phyloP scores from a whole-genome alignment of 768 basidiomycete genomes.

The Auricularia auricula-judae region DNA sequence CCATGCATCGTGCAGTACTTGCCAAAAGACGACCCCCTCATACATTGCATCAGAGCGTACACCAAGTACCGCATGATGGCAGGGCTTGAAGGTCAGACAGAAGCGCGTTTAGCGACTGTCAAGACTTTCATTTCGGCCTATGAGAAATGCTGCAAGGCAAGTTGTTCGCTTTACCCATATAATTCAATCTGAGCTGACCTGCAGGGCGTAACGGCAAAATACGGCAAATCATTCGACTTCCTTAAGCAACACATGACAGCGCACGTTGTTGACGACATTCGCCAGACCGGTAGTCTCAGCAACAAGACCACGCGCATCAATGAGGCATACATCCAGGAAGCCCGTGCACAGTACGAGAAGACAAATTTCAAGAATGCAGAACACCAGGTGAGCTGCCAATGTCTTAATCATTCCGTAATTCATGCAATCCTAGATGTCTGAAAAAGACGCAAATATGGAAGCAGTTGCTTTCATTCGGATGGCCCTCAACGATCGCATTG shows the following conservation, averaged over 20 bases:
- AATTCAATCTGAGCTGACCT: conserved; percentile 5
- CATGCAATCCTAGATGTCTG: not conserved
- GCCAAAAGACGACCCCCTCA: conserved; percentile 15
- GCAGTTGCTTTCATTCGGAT: conserved; percentile 18
- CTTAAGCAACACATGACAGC: conserved; percentile 18
- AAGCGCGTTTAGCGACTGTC: conserved; percentile 12
- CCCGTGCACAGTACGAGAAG: conserved; percentile 16
- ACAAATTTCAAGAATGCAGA: conserved; percentile 21
- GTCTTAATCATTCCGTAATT: not conserved
- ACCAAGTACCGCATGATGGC: conserved; percentile 15
- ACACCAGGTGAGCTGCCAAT: conserved; percentile 15
- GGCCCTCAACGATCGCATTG: conserved; percentile 13
- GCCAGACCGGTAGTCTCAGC: conserved; percentile 17
- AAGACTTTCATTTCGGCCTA: not conserved
- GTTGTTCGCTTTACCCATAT: conserved; percentile 5
- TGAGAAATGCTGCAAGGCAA: not conserved
- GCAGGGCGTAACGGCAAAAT: conserved; percentile 13
- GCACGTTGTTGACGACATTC: conserved; percentile 19
- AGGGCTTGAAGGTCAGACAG: conserved; percentile 19
- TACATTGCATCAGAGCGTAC: conserved; percentile 19
- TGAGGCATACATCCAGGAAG: conserved; percentile 23
- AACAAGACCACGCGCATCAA: conserved; percentile 19
- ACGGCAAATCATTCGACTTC: conserved; percentile 20
- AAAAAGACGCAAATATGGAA: not conserved
- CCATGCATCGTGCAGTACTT: conserved; percentile 20